phyloP scores from a whole-genome alignment of 192 early-diverging fungal species.

The Coemansia sp. region DNA sequence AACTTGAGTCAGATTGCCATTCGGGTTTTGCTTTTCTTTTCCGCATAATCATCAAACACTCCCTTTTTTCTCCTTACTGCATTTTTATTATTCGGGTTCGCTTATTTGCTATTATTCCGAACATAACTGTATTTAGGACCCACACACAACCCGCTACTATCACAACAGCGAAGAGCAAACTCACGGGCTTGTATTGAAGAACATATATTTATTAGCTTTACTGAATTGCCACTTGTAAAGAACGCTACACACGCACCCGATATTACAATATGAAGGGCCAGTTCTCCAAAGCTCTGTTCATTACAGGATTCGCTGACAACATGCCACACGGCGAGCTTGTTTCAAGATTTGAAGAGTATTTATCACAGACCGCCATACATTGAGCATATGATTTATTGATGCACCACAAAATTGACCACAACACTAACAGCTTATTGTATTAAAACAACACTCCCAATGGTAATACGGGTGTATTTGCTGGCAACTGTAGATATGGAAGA shows the following conservation, averaged over 20 bases:
- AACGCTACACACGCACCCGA: not conserved
- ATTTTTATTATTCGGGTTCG: not conserved
- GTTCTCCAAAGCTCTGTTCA: slow-evolving; percentile 37
- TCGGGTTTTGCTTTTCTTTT: not conserved
- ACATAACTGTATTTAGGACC: not conserved
- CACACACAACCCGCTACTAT: not conserved
- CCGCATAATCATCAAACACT: not conserved
- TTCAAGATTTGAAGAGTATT: slow-evolving; percentile 48
- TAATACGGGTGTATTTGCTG: slow-evolving; percentile 1
- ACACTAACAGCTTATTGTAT: slow-evolving; percentile 1
- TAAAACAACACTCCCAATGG: not conserved
- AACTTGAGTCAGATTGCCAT: not conserved
- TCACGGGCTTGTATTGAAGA: not conserved
- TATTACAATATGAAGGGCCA: slow-evolving; percentile 19
- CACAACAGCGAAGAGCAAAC: not conserved
- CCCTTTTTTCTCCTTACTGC: slow-evolving; percentile 1
- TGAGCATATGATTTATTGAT: not conserved
- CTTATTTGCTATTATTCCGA: not conserved
- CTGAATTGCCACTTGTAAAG: slow-evolving; percentile 1
- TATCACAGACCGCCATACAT: not conserved
- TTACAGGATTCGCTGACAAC: slow-evolving; percentile 32
- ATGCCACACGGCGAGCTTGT: slow-evolving; percentile 35
- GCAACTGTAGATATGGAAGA: slow-evolving; percentile 39
- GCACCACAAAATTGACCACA: not conserved
- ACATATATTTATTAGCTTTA: not conserved